Conservation (phyloP, 495 filamentous ascomycete species). For the Aspergillus ostianus region DNA sequence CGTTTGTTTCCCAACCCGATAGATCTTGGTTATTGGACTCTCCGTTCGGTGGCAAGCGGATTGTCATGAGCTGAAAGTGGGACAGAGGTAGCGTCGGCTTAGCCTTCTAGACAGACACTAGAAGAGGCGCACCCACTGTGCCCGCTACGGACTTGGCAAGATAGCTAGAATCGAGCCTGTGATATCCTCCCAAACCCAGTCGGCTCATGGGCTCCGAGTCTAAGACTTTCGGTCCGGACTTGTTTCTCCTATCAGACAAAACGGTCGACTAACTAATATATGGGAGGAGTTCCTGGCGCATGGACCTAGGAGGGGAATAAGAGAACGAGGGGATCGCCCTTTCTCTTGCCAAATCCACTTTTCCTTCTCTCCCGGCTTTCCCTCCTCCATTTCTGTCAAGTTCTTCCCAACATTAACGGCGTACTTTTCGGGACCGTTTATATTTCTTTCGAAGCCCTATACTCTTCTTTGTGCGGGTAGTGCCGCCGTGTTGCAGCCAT, state of each 20-base stretch:
- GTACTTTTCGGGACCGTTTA: too few species aligned
- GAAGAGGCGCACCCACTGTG: neutral
- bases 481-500: conserved; percentile 5
- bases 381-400: neutral
- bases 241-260: neutral
- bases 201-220: neutral
- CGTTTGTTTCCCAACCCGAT: neutral
- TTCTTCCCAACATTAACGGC: neutral
- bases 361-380: neutral
- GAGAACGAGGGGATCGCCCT: neutral
- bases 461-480: neutral
- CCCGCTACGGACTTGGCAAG: neutral
- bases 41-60: neutral
- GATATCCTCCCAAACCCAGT: neutral
- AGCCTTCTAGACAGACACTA: neutral
- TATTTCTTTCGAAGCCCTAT: neutral
- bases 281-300: neutral
- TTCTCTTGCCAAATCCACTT: neutral
- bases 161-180: neutral
- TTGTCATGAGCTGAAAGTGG: neutral
- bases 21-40: neutral
- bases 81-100: neutral
- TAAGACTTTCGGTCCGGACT: neutral
- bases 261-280: neutral
- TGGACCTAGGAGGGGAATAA: neutral